These are phyloP conservation scores for Penicillium verhagenii DNA, from an alignment of 495 filamentous ascomycete species.

Conservation along the genomic window DNA sequence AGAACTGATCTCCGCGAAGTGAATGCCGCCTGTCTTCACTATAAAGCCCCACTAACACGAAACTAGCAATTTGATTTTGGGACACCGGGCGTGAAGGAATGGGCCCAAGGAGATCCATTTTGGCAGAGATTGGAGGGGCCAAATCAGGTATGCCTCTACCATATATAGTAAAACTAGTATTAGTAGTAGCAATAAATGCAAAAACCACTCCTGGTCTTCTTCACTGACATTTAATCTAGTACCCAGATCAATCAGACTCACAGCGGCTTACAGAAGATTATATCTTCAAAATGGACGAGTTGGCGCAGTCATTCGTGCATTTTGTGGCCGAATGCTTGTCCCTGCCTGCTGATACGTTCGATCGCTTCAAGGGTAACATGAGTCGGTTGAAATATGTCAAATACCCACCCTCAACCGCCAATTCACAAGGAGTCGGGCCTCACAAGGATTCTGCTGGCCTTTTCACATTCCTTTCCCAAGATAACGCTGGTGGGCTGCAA, in stretches of 20 bases:
- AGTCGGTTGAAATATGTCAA: constrained; percentile 94
- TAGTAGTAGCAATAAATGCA: too few relatives aligned
- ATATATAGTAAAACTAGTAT: too few relatives aligned
- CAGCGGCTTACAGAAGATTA: constrained; percentile 77
- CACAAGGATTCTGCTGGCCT: constrained; percentile 85
- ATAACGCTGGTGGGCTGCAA: constrained; percentile 52
- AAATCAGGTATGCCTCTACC: constrained; percentile 40
- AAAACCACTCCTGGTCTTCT: neutral
- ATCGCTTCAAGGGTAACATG: constrained; percentile 80
- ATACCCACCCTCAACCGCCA: constrained; percentile 69
- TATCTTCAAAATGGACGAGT: constrained; percentile 65
- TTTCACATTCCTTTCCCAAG: constrained; percentile 52
- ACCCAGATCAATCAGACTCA: constrained; percentile 57
- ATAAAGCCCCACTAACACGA: neutral
- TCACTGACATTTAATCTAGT: constrained; percentile 36
- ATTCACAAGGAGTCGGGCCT: constrained; percentile 75
- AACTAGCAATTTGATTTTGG: constrained; percentile 46
- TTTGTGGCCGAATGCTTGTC: constrained; percentile 83
- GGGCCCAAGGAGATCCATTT: constrained; percentile 68
- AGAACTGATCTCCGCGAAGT: constrained; percentile 45
- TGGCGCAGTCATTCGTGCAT: constrained; percentile 72
- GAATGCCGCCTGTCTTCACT: neutral
- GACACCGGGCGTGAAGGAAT: constrained; percentile 32
- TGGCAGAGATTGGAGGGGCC: constrained; percentile 55
- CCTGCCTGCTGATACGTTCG: constrained; percentile 69